Conservation (phyloP, 164 flowering plant species). For the Berberis vulgaris region DNA sequence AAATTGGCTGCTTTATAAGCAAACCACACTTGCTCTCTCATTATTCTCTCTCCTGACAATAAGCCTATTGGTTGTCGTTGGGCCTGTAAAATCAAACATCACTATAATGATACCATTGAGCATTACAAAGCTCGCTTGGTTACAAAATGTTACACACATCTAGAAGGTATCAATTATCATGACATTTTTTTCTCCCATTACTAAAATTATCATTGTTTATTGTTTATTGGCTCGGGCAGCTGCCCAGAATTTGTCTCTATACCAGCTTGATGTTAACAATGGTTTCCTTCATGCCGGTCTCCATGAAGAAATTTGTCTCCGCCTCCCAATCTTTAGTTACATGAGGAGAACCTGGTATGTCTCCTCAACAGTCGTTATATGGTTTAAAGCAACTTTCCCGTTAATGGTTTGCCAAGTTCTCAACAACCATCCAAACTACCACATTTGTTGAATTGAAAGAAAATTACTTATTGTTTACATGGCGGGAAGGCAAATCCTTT, state of each 20-base stretch:
- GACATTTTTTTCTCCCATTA: not conserved
- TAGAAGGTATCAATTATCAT: conserved; percentile 6
- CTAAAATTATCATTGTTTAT: not conserved
- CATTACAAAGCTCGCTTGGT: not conserved
- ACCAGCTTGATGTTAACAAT: not conserved
- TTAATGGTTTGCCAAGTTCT: not conserved
- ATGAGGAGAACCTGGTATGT: not conserved
- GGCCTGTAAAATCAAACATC: not conserved
- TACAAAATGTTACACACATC: not conserved
- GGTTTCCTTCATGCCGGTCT: not conserved
- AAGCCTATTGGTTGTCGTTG: conserved; percentile 1
- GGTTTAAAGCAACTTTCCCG: not conserved
- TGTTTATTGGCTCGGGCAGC: not conserved
- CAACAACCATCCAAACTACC: not conserved
- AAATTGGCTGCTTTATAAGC: not conserved
- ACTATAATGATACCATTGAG: conserved; percentile 2
- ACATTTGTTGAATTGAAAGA: not conserved
- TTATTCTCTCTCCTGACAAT: not conserved
- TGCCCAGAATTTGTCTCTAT: not conserved
- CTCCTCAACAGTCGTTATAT: not conserved
- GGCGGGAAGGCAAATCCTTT: not conserved
- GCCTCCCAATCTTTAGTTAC: not conserved
- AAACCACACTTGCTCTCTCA: not conserved
- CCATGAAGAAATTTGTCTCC: not conserved
- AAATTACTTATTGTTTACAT: not conserved